Evolutionary conservation across 345 rosid species (phyloP), one percentile per base, ranked within the genome.

Genomic region (Eucalyptus cloeziana): DNA sequence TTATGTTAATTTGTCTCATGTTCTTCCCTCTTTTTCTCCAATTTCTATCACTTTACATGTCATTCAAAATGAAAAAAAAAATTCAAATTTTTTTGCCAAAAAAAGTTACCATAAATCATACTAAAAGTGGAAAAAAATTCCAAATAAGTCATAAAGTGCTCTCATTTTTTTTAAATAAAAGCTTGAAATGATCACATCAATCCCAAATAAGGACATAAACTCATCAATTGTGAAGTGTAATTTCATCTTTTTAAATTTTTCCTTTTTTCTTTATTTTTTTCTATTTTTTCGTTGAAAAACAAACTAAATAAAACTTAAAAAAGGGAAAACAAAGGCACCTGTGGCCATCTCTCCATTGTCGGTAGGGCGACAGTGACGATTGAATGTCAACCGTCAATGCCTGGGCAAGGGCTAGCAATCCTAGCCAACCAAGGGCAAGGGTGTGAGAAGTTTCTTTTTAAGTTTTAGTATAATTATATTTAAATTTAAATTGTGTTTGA

Each of bases 201-300:
- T 14, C 1, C 0, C 0, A 31, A 67, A 67, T 60, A 5, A 60
- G 0, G 0, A 1, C 0, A 2, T 52, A 52, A 52, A 8, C 0
- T 52, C 58, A 52, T 21, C 0, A 21, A 21, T 21, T 52, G 1
- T 21, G 5, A 21, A 52, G 25, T 8, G 1, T 52, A 52, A 52
- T 52, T 52, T 52, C 25, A 52, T 52, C 10, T 19, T 52, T 52
- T 19, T 1, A 19, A 19, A 19, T 3, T 19, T 52, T 52, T 7
- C 24, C 0, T 52, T 52, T 52, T 52, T 52, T 52, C 24, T 52
- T 52, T 8, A 7, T 19, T 21, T 3, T 10, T 52, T 52, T 19
- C 10, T 19, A 19, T 52, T 52, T 3, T 17, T 49, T 19, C 1
- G 0, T 52, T 52, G 10, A 52, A 19, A 52, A 52, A 52, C 4